Base-by-base conservation (phyloP, 2,329 filamentous ascomycete species). In the Neopestalotiopsis sp. region DNA sequence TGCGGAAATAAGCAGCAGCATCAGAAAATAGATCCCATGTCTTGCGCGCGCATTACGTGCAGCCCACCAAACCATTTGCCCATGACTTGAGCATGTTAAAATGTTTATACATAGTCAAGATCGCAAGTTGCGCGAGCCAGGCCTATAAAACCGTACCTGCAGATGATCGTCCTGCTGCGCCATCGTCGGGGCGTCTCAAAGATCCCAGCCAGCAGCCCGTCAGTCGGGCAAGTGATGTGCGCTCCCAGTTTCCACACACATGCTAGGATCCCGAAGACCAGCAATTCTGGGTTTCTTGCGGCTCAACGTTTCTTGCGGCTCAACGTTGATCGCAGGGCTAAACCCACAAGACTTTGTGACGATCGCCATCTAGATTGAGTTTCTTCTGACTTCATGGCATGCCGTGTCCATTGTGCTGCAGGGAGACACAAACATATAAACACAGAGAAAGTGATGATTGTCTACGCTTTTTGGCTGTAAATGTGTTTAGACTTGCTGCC, bases 301-400 rank as follows among this genome's bases (percentile, higher is more conserved):
- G 59, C 59, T 61, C 59, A 40, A 34, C 34, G 59, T 34, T 40
- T 24, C n/a, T 59, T 61, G 59, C 59, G 59, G 59, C 59, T 61
- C 59, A 40, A 34, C 34, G 59, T 34, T 40, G 30, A 61, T 61
- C 32, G 32, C 59, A 12, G 4, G 45, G 45, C n/a, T 20, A n/a
- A 61, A 61, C 59, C 59, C 59, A 61, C 59, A 4, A 61, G 32
- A 13, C 17, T 59, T 24, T 24, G 30, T 30, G 59, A 52, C 45
- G 45, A 52, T 52, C 30, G 30, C 32, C 34, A 34, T 34, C 34
- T 61, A 14, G n/a, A 40, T 3, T 24, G 59, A 61, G 59, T 61
- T 24, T 61, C 32, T 61, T 61, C 34, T 38, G 59, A 61, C 59
- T 34, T 61, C 59, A 42, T 61, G 30, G 9, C 59, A 38, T 38